Base-by-base conservation (phyloP, 495 filamentous ascomycete species). In the Penicillium longicatenatum region DNA sequence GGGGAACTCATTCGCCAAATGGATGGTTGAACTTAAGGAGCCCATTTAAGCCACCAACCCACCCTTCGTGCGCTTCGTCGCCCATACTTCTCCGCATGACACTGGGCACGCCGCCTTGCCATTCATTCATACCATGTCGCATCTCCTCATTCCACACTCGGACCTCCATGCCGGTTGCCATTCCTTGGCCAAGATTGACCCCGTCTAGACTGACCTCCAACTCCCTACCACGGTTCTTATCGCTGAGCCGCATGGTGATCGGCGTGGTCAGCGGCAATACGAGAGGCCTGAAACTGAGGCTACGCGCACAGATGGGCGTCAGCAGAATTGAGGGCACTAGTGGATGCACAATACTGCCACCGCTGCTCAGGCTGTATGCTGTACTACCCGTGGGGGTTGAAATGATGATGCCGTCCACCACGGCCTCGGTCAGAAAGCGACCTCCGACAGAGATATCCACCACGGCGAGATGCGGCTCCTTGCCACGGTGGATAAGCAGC, bases 11-110 rank as follows among this genome's bases (percentile, higher is more conserved):
- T 66, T 96, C 91, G 0, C 94, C 94, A 78, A 98, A 97, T 3
- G 95, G 92, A 76, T 97, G 89, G 70, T 98, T 98, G 65, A 98
- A 98, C 76, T 98, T 98, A 65, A 98, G 76, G 63, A 98, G 68
- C 48, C 90, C 90, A 73, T 97, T 98, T 72, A 98, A 72, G 7
- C 95, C 94, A 1, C 93, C 94, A 16, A 98, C 94, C 95, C 95
- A 98, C 14, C 91, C 90, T 70, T 98, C 94, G 60, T 87, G 85
- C 21, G 80, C 74, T 60, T 89, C 87, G 9, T 74, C 74, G 3
- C 84, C 82, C 16, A 72, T 68, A 37, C 72, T 72, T 62, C 80
- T 67, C 39, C 81, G 73, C 75, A 83, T 81, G 20, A 84, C 76
- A 59, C 80, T 82, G 12, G 82, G 82, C n/a, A 84, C 80, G 42